A percentile compares a stretch with the other conserved stretches of the same genome.
These are phyloP conservation scores for Paramecium sonneborni DNA, from an alignment of 73 alveolate genomes.

Conservation along the genomic window DNA sequence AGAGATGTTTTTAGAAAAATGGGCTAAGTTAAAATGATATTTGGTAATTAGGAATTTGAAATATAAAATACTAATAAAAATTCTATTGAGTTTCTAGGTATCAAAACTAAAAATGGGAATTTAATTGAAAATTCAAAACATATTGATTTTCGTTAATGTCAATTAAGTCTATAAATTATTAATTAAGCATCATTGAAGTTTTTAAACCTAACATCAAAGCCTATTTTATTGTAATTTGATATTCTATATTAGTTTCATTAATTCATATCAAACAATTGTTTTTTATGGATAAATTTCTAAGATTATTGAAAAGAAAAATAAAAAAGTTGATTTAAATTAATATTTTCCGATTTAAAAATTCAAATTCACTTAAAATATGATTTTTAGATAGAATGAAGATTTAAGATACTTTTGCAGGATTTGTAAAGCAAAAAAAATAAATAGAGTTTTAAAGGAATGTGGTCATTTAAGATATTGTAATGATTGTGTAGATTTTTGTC, in stretches of 20 bases:
- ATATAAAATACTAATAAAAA: neutral
- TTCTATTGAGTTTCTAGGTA: neutral
- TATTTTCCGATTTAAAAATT: neutral
- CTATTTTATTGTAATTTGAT: neutral
- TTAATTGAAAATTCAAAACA: neutral
- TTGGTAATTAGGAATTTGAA: neutral
- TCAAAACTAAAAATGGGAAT: neutral
- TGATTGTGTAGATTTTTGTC: neutral
- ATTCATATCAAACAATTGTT: neutral
- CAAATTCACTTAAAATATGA: neutral
- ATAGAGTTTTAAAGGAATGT: neutral
- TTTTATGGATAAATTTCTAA: neutral
- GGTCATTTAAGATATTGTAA: slow-evolving; percentile 9
- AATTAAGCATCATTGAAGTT: neutral
- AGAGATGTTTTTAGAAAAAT: slow-evolving; percentile 11
- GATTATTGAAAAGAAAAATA: neutral
- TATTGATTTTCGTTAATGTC: neutral
- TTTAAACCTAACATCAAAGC: neutral
- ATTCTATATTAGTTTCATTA: neutral
- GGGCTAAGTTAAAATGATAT: neutral
- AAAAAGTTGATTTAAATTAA: neutral
- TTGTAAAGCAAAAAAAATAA: neutral
- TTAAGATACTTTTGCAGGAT: neutral
- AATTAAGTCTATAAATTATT: neutral
- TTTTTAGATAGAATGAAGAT: neutral